Evolutionary conservation across 495 filamentous ascomycete species (phyloP), one percentile per base, ranked within the genome.

Genomic region (Penicillium angulare): DNA sequence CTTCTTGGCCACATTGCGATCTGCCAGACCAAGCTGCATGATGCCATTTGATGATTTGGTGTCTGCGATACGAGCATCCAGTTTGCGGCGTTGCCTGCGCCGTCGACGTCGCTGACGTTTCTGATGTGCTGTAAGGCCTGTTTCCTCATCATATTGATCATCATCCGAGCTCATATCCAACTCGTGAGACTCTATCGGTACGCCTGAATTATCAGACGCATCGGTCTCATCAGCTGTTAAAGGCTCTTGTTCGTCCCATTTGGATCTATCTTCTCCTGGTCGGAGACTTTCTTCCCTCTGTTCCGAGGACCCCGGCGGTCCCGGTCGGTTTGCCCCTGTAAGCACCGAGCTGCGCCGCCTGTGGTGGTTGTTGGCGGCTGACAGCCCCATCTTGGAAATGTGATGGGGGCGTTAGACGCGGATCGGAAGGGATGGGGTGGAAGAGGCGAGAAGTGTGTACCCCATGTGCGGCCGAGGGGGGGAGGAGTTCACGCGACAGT

Each of bases 111-210:
- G 79, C 58, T 84, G 81, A 55, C 79, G 78, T 63, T 77, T 81
- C 56, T 92, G 87, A 49, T 77, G 79, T 50, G 77, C 78, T 31
- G 89, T 95, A 55, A 97, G 74, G 8, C 89, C 91, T 0, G 88
- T 86, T 74, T 95, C 91, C 67, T 95, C 91, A 64, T 96, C 91
- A 68, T 92, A 88, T 48, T 87, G 83, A 49, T 92, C 87, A 50
- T 92, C 87, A 52, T 89, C 85, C 3, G 81, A 81, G 29, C 71
- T 67, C 50, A 85, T 40, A 53, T 80, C 74, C 54, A 86, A 60
- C 59, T 86, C 82, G 50, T 81, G 55, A 53, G 78, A 81, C 31
- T 83, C 81, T 40, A 72, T 63, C 17, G 70, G 66, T 15, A 68
- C 72, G 9, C 69, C 70, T 2, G 79, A 79, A 6, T 73, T 57